A percentile compares a stretch with the other conserved stretches of the same genome.
phyloP scores from a whole-genome alignment of 148 eudicot genomes.

The Cornus florida region DNA sequence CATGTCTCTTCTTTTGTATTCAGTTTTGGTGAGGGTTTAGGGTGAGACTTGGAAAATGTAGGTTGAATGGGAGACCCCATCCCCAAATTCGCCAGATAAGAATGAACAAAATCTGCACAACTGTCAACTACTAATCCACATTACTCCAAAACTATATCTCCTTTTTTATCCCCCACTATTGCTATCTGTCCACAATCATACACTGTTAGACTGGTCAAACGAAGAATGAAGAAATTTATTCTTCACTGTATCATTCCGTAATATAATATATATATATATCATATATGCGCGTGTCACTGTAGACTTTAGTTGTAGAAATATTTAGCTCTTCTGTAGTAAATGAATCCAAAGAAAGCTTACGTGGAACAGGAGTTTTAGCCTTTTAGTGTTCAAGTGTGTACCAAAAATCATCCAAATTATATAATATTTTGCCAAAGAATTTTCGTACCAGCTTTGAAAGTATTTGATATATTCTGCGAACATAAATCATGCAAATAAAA shows the following conservation, averaged over 20 bases:
- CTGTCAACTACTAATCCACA: constrained; percentile 15
- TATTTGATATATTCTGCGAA: too few relatives aligned
- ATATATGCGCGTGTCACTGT: too few relatives aligned
- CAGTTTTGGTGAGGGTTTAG: not conserved
- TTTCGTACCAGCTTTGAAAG: too few relatives aligned
- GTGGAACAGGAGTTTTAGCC: too few relatives aligned
- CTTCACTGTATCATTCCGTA: not conserved
- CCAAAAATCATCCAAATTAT: too few relatives aligned
- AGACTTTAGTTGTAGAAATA: too few relatives aligned
- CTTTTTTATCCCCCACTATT: not conserved
- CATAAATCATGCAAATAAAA: too few relatives aligned
- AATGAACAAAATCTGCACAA: constrained; percentile 23
- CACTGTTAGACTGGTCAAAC: not conserved
- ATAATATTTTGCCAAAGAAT: too few relatives aligned
- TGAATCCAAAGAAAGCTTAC: too few relatives aligned
- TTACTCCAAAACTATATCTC: not conserved
- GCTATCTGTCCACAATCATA: not conserved
- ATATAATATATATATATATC: not conserved
- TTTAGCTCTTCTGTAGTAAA: too few relatives aligned
- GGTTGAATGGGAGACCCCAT: constrained; percentile 36
- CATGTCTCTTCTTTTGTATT: not conserved
- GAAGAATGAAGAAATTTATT: not conserved
- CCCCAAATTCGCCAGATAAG: constrained; percentile 30
- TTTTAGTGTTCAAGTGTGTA: too few relatives aligned
- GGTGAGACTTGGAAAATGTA: constrained; percentile 29